Conservation (phyloP, 306 rosid species). For the Glycine soja region DNA sequence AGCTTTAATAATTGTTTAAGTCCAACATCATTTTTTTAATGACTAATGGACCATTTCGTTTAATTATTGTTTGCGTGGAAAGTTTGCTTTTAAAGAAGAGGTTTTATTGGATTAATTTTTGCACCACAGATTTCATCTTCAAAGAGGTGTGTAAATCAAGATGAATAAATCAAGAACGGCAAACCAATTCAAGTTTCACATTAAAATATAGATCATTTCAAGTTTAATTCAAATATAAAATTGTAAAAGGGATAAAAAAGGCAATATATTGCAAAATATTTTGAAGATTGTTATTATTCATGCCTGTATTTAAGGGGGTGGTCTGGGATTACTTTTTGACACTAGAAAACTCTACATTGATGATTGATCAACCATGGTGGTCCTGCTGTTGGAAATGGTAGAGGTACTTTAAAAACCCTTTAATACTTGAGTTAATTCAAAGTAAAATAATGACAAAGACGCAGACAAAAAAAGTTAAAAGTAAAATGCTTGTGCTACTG, state of each 20-base stretch:
- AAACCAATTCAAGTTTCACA: not conserved
- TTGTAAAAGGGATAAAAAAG: too few species aligned
- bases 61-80: not conserved
- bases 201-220: not conserved
- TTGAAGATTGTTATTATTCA: not conserved
- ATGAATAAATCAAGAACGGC: not conserved
- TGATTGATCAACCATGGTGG: not conserved
- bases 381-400: not conserved
- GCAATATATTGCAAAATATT: not conserved
- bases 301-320: not conserved
- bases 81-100: not conserved
- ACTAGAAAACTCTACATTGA: not conserved
- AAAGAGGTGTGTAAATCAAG: not conserved
- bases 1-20: not conserved
- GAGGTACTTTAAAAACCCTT: not conserved
- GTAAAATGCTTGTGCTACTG: not conserved
- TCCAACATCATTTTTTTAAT: not conserved
- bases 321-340: not conserved
- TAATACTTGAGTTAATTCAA: not conserved
- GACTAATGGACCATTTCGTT: not conserved
- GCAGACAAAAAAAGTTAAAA: not conserved
- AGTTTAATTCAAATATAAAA: too few species aligned
- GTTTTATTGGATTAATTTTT: not conserved
- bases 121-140: not conserved
- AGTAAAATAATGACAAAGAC: not conserved